Evolutionary conservation across 2,329 filamentous ascomycete species (phyloP), one percentile per base, ranked within the genome.

Genomic region (Fonsecaea pugnacius): DNA sequence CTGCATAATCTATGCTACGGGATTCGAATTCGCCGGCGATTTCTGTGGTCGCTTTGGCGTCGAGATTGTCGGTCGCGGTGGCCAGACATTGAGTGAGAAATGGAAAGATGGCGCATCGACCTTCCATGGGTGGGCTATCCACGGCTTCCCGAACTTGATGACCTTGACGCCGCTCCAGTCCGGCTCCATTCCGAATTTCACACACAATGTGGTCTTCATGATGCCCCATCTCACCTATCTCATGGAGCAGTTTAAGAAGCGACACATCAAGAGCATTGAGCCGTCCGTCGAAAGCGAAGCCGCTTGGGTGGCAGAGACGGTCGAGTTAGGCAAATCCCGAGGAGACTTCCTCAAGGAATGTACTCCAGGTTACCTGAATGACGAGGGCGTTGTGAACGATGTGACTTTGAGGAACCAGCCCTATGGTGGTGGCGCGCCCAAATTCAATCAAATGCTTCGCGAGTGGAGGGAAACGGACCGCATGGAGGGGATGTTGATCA

Each of bases 31-130:
- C 6, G 27, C 27, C 27, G 27, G 27, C 27, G 27, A 30, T 30
- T 30, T 30, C 27, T 30, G 27, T 4, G 27, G 27, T 27, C 48
- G 58, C 14, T 36, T 69, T 0, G 68, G 67, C 18, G 72, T 70
- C 46, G 62, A 73, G 21, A 60, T 75, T 3, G 14, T 66, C 10
- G 73, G 73, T 9, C 69, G 70, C n/a, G 62, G 71, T 48, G 70
- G 71, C 1, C 3, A 56, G 14, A 68, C 36, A 16, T 27, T 75
- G 33, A 12, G 50, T 6, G 60, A 74, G 10, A 68, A 72, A 38
- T 75, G 72, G 72, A 16, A 53, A 4, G 54, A 69, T 10, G 66
- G 66, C 12, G 14, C 54, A 10, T 14, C n/a, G 7, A 64, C 66
- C n/a, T 48, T 67, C 7, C 64, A 68, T 21, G 66, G 66, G 24